phyloP scores from a whole-genome alignment of 1,284 basidiomycete species.

The Leccinum subatratum region DNA sequence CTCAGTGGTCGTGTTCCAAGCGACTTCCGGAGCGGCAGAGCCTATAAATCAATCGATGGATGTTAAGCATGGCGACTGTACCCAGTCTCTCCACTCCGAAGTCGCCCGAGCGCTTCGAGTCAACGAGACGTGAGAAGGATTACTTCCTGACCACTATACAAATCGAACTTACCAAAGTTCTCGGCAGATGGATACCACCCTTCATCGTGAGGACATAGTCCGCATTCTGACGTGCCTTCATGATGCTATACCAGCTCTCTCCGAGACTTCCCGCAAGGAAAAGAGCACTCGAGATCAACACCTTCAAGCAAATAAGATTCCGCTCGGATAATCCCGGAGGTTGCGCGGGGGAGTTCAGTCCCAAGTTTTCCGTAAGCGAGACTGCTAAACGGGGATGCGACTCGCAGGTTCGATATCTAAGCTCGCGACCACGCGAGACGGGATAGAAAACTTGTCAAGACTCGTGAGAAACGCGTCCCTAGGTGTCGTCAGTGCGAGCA shows the following conservation, averaged over 20 bases:
- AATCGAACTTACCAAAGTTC: slow-evolving; percentile 56
- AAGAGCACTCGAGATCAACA: slow-evolving; percentile 73
- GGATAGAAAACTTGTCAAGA: slow-evolving; percentile 84
- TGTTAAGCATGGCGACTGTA: slow-evolving; percentile 74
- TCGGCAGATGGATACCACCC: slow-evolving; percentile 74
- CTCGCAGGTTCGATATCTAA: slow-evolving; percentile 69
- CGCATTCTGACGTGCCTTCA: slow-evolving; percentile 89
- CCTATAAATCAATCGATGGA: slow-evolving; percentile 77
- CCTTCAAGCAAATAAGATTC: slow-evolving; percentile 87
- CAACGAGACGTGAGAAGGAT: neutral
- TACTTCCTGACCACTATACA: neutral
- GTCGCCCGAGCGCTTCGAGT: slow-evolving; percentile 62
- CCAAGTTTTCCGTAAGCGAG: slow-evolving; percentile 69
- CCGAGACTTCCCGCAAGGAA: slow-evolving; percentile 83
- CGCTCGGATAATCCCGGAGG: slow-evolving; percentile 79
- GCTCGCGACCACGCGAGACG: slow-evolving; percentile 79
- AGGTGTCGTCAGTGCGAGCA: slow-evolving; percentile 77
- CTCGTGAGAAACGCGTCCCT: slow-evolving; percentile 91
- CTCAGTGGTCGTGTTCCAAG: slow-evolving; percentile 76
- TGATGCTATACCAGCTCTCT: slow-evolving; percentile 84
- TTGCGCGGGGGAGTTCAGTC: slow-evolving; percentile 47
- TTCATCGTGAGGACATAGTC: slow-evolving; percentile 79
- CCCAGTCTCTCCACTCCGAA: slow-evolving; percentile 87
- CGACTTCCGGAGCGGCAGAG: slow-evolving; percentile 77
- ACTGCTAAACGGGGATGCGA: slow-evolving; percentile 58